These are phyloP conservation scores for Saccharomyces hybrid DNA, from an alignment of 1,139 yeast species.

Conservation along the genomic window DNA sequence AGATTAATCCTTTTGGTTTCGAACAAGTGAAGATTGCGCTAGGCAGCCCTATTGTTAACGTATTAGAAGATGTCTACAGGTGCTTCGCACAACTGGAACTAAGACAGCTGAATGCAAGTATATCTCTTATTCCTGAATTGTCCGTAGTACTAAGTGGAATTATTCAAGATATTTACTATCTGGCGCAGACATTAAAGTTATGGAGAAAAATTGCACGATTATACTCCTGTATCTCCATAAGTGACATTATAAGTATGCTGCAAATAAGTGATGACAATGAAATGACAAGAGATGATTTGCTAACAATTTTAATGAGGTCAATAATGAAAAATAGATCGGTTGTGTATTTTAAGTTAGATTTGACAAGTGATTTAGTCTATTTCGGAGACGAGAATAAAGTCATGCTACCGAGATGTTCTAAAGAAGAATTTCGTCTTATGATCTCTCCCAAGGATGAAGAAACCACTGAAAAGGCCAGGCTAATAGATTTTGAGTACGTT, in stretches of 20 bases:
- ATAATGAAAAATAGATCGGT: slow-evolving; percentile 20
- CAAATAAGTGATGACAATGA: slow-evolving; percentile 6
- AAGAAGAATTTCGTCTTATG: slow-evolving; percentile 5
- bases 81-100: slow-evolving; percentile 14
- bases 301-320: slow-evolving; percentile 25
- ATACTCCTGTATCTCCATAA: slow-evolving; percentile 24
- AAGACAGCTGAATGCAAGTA: slow-evolving; percentile 8
- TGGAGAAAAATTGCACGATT: slow-evolving; percentile 25
- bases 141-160: slow-evolving; percentile 9
- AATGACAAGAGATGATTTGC: slow-evolving; percentile 20
- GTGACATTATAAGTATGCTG: slow-evolving; percentile 19
- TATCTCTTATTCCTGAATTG: slow-evolving; percentile 10
- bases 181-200: slow-evolving; percentile 19
- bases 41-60: slow-evolving; percentile 10
- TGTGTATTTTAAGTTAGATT: slow-evolving; percentile 25
- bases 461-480: not conserved
- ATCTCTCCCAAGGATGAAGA: not conserved
- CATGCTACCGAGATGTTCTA: slow-evolving; percentile 13
- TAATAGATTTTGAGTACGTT: slow-evolving; percentile 15
- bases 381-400: slow-evolving; percentile 23
- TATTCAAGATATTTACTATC: slow-evolving; percentile 12
- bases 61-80: slow-evolving; percentile 13
- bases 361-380: slow-evolving; percentile 22
- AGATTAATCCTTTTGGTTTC: slow-evolving; percentile 26
- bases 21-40: slow-evolving; percentile 23